phyloP scores from a whole-genome alignment of 331 rosid species.

The Cydonia oblonga region DNA sequence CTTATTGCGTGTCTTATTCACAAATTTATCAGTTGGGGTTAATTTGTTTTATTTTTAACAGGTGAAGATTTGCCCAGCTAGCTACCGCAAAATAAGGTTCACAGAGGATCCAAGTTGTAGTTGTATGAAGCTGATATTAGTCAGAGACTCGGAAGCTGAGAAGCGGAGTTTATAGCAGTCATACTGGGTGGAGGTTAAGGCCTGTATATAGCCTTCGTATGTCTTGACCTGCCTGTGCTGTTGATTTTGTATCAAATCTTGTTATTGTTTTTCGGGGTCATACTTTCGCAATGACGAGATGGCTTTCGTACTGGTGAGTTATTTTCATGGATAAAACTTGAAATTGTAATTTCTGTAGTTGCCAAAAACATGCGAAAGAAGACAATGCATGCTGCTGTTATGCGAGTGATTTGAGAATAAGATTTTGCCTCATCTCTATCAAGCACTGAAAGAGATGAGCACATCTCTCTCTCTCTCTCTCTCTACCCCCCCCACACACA shows the following conservation, averaged over 20 bases:
- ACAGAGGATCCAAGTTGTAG: background rate
- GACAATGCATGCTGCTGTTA: background rate
- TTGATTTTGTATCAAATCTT: background rate
- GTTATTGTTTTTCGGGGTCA: background rate
- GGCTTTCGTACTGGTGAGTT: background rate
- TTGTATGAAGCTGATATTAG: constrained; percentile 7
- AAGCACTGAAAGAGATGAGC: background rate
- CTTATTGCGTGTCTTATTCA: background rate
- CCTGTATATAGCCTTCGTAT: constrained; percentile 9
- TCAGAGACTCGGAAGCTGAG: constrained; percentile 6
- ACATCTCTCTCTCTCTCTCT: background rate
- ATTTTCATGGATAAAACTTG: background rate
- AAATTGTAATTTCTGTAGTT: background rate
- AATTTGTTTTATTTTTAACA: constrained; percentile 14
- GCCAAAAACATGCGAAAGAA: background rate
- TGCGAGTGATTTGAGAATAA: constrained; percentile 6
- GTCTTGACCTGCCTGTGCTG: constrained; percentile 22
- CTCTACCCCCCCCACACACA: no score
- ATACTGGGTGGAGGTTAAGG: constrained; percentile 13
- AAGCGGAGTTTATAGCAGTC: background rate
- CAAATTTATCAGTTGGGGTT: background rate
- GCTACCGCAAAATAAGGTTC: constrained; percentile 8
- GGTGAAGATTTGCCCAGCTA: constrained; percentile 21
- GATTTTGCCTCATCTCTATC: background rate
- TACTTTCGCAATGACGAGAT: background rate